These are phyloP conservation scores for Acanthamoeba triangularis DNA, from an alignment of 208 protist species.

Conservation along the genomic window DNA sequence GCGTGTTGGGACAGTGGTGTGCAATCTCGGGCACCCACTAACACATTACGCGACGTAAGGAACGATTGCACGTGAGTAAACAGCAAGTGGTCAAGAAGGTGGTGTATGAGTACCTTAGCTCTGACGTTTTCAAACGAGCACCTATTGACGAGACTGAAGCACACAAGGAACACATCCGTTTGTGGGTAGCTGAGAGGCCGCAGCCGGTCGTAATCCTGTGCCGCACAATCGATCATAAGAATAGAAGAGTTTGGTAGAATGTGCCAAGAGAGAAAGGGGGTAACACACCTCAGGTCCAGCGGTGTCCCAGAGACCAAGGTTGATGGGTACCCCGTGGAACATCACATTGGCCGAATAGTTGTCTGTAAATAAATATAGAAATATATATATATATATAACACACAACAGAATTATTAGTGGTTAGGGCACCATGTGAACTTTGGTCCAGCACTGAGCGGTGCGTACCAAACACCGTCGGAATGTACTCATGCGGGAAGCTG, in stretches of 20 bases:
- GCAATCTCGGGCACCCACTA: slow-evolving; percentile 82
- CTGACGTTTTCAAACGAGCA: slow-evolving; percentile 91
- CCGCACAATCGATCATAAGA: slow-evolving; percentile 26
- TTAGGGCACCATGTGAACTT: too few species aligned
- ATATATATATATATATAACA: too few species aligned
- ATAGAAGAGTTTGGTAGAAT: slow-evolving; percentile 78
- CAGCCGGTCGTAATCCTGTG: slow-evolving; percentile 86
- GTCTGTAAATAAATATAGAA: slow-evolving; percentile 91
- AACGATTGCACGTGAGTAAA: neutral
- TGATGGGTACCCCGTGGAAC: slow-evolving; percentile 88
- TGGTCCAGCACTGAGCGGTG: neutral
- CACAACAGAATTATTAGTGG: too few species aligned
- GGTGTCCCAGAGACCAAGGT: slow-evolving; percentile 90
- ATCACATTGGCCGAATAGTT: slow-evolving; percentile 89
- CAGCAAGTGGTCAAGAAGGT: neutral
- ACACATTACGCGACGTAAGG: neutral
- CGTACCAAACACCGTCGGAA: slow-evolving; percentile 45
- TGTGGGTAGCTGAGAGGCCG: slow-evolving; percentile 94
- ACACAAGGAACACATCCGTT: slow-evolving; percentile 93
- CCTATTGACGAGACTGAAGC: slow-evolving; percentile 89
- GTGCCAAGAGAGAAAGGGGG: neutral
- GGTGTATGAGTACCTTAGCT: slow-evolving; percentile 50
- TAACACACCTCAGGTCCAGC: slow-evolving; percentile 52
- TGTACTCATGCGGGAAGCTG: slow-evolving; percentile 52
- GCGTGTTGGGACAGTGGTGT: slow-evolving; percentile 71